A percentile compares a stretch with the other conserved stretches of the same genome.
phyloP scores from a whole-genome alignment of 2,329 filamentous ascomycete genomes.

The Aciculosporium take region DNA sequence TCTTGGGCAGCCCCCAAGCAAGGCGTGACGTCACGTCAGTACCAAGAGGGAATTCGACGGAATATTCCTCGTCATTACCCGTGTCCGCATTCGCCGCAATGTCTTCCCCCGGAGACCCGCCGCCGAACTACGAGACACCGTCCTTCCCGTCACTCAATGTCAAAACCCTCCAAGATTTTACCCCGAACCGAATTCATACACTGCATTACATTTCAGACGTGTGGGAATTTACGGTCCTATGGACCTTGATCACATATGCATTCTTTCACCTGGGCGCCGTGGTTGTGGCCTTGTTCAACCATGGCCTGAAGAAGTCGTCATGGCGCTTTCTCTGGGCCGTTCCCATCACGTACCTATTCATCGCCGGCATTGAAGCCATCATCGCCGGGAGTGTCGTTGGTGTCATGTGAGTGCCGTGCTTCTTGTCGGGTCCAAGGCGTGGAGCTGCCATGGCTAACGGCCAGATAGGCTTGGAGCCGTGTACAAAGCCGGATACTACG shows the following conservation, averaged over 20 bases:
- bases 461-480: constrained; percentile 61
- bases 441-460: neutral
- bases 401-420: constrained; percentile 45
- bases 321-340: constrained; percentile 57
- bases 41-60: neutral
- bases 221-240: constrained; percentile 75
- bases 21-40: neutral
- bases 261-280: constrained; percentile 61
- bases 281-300: constrained; percentile 56
- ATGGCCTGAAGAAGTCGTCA: constrained; percentile 42
- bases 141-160: constrained; percentile 73
- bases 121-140: constrained; percentile 47
- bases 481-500: constrained; percentile 69
- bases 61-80: neutral
- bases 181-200: constrained; percentile 31
- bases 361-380: constrained; percentile 63
- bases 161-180: constrained; percentile 36
- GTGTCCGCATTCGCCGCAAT: constrained; percentile 1
- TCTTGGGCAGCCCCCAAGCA: neutral
- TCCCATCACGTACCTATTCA: constrained; percentile 53
- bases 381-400: constrained; percentile 73
- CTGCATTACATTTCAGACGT: constrained; percentile 67
- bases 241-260: constrained; percentile 70
- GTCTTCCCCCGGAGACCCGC: constrained; percentile 17
- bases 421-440: neutral